These are phyloP conservation scores for Chaetomium olivaceum DNA, from an alignment of 2,329 filamentous ascomycete species.

Conservation along the genomic window DNA sequence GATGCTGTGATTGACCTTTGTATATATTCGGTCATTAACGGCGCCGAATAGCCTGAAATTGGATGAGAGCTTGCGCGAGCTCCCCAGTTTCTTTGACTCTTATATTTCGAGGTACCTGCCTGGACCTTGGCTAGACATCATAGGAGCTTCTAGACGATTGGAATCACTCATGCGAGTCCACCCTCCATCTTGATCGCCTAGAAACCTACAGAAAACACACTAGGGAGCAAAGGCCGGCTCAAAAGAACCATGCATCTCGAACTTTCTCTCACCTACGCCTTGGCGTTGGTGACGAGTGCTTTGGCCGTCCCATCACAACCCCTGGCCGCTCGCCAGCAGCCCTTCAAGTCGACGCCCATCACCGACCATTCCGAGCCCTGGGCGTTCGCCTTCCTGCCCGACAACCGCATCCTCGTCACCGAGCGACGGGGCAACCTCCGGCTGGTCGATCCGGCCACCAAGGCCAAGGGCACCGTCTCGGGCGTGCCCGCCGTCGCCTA, in stretches of 20 bases:
- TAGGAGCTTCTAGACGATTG: not conserved
- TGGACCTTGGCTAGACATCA: not conserved
- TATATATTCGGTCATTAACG: not conserved
- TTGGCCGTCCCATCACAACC: not conserved
- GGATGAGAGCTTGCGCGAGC: not conserved
- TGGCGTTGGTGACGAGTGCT: not conserved
- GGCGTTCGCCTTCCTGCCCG: not conserved
- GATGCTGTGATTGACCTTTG: not conserved
- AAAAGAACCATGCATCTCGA: not conserved
- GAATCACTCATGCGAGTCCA: not conserved
- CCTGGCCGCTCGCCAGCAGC: not conserved
- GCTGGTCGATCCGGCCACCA: not conserved
- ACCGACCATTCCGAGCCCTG: not conserved
- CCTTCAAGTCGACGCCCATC: not conserved
- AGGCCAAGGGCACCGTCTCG: not conserved
- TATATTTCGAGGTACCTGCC: not conserved
- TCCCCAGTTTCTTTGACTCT: not conserved
- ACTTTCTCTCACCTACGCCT: not conserved
- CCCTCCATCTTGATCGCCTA: not conserved
- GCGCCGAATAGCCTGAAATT: not conserved
- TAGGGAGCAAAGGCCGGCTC: not conserved
- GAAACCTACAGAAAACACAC: not conserved
- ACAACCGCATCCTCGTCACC: slow-evolving; percentile 2
- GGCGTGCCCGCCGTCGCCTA: not conserved
- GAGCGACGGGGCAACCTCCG: not conserved